Base-by-base conservation (phyloP, 257 asterid species). In the Nicotiana tomentosiformis region DNA sequence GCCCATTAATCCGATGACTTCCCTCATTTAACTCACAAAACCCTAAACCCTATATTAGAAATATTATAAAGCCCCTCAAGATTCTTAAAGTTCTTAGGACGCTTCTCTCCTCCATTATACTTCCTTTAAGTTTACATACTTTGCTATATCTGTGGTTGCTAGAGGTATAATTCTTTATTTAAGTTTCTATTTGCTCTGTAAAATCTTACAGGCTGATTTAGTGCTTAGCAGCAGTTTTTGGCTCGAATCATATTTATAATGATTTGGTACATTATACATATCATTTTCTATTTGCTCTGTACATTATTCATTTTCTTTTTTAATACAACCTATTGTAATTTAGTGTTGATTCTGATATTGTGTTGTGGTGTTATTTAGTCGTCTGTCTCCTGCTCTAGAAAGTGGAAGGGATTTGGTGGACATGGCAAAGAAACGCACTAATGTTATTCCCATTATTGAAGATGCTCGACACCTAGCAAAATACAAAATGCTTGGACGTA, bases 401-500 rank as follows among this genome's bases (percentile, higher is more conserved):
- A 82, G 84, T 82, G 81, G 84, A 16, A 82, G 84, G 23, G 74
- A 82, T 14, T 88, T 93, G 80, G 98, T 95, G 35, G 93, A 95
- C 78, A 95, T 95, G 98, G 98, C 98, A 55, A 82, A 82, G 84
- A 70, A 72, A 51, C 18, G 74, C 10, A 82, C 84, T 1, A 82
- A 82, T 58, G 10, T 82, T 57, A 70, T 82, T 10, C 84, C 84
- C 57, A 82, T 82, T 35, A 82, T 82, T 69, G 74, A 82, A 72
- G 74, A 82, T 57, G 84, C 81, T 37, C 56, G 84, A 72, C 84
- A 70, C 61, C 84, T 60, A 11, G 61, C 72, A 32, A 82, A 72
- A 10, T 82, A 82, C 49, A 35, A 61, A 10, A 70, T 82, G 84
- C 80, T 82, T 82, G 6, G 84, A 82, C 60, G 81, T 70, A 15